Evolutionary conservation across 352 stramenopile genomes (phyloP).

Genomic region (Pythium chondricola): DNA sequence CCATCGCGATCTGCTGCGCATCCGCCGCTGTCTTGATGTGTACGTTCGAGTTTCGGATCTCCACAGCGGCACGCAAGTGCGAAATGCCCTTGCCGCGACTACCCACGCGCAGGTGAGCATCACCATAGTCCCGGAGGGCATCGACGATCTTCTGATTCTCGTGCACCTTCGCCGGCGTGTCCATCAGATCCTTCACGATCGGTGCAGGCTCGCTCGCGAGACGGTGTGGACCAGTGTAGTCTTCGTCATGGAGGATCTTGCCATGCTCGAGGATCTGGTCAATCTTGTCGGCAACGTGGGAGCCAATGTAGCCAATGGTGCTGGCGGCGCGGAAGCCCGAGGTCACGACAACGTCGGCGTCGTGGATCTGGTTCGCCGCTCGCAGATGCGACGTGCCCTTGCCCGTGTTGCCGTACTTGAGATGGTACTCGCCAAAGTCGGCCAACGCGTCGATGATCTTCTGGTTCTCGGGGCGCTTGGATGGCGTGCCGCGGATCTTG

Average conservation of each 20-base stretch:
- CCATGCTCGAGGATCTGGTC: conserved; percentile 68
- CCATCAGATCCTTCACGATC: conserved; percentile 62
- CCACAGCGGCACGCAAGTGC: conserved; percentile 54
- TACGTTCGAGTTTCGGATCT: conserved; percentile 48
- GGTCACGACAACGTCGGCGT: conserved; percentile 37
- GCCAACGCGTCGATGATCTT: conserved; percentile 53
- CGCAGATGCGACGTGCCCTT: conserved; percentile 69
- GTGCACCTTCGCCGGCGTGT: conserved; percentile 41
- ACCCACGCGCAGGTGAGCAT: conserved; percentile 59
- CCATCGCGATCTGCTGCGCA: conserved; percentile 51
- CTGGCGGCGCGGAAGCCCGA: conserved; percentile 39
- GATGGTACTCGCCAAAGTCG: conserved; percentile 64
- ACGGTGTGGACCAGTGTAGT: conserved; percentile 24
- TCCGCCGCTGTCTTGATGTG: conserved; percentile 45
- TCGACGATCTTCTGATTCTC: conserved; percentile 73
- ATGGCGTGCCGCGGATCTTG: conserved; percentile 33
- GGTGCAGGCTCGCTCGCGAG: conserved; percentile 42
- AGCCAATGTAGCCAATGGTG: conserved; percentile 46
- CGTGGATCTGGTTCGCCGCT: conserved; percentile 56
- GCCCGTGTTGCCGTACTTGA: conserved; percentile 62
- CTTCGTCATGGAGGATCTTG: conserved; percentile 46
- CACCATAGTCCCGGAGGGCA: conserved; percentile 58
- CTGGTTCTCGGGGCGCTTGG: conserved; percentile 57
- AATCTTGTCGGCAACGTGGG: conserved; percentile 75
- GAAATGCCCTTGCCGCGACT: conserved; percentile 69